Conservation (phyloP, 1,284 basidiomycete genomes). For the Pterulicium gracile region DNA sequence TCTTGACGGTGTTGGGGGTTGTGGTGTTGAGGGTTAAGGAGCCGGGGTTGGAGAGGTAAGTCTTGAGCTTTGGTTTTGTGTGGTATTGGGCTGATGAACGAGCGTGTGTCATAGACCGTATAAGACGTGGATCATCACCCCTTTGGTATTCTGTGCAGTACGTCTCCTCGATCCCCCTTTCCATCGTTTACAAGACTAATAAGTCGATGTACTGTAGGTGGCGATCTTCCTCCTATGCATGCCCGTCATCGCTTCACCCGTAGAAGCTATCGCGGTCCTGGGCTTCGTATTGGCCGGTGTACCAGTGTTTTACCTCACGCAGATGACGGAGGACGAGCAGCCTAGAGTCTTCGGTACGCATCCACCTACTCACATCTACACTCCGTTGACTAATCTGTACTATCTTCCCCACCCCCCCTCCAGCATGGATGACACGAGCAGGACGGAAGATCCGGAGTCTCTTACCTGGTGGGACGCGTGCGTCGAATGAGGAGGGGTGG, state of each 20-base stretch:
- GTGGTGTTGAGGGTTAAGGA: constrained; percentile 87
- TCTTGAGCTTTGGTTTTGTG: neutral
- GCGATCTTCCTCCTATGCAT: constrained; percentile 90
- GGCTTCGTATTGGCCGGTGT: constrained; percentile 67
- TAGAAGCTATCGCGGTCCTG: constrained; percentile 79
- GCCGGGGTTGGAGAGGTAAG: constrained; percentile 74
- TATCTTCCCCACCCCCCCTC: too few relatives aligned
- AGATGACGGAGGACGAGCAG: constrained; percentile 33
- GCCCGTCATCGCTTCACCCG: constrained; percentile 89
- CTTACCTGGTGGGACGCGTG: too few relatives aligned
- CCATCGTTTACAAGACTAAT: constrained; percentile 4
- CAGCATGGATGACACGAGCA: constrained; percentile 33
- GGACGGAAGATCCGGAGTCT: constrained; percentile 36
- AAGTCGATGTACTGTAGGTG: constrained; percentile 35
- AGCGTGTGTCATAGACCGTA: constrained; percentile 59
- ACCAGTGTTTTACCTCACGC: constrained; percentile 80
- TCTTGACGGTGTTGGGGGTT: constrained; percentile 81
- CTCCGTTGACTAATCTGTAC: too few relatives aligned
- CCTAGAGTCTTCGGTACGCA: constrained; percentile 40
- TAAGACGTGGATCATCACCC: constrained; percentile 85
- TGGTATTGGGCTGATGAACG: neutral
- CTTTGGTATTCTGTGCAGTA: constrained; percentile 84
- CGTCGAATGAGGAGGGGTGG: constrained; percentile 52
- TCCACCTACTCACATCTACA: too few relatives aligned
- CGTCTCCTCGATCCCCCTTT: constrained; percentile 19